A percentile compares a stretch with the other conserved stretches of the same genome.
phyloP scores from a whole-genome alignment of 345 rosid species.

The Ailanthus altissimus region DNA sequence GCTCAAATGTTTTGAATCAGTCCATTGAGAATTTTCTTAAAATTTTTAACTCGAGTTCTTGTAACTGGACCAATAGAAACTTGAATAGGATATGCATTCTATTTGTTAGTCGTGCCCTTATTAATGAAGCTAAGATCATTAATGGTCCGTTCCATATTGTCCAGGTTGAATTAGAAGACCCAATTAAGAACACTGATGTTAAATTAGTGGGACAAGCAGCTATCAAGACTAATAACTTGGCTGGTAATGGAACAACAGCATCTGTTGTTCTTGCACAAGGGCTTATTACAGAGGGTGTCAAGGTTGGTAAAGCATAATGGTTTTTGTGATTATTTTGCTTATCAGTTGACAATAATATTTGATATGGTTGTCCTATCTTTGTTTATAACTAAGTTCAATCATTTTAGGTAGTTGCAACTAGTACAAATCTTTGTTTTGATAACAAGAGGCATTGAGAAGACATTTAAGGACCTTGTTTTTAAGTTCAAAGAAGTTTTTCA shows the following conservation, averaged over 20 bases:
- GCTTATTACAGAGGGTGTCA: conserved; percentile 92
- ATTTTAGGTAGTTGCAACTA: conserved; percentile 92
- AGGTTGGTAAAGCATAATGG: conserved; percentile 47
- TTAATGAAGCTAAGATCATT: not conserved
- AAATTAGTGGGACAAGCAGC: conserved; percentile 98
- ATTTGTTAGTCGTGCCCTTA: too few species aligned
- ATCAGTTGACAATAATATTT: not conserved
- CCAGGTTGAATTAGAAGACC: conserved; percentile 96
- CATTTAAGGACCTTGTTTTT: conserved; percentile 72
- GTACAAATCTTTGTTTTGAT: conserved; percentile 97
- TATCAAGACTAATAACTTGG: conserved; percentile 95
- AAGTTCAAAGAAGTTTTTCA: conserved; percentile 84
- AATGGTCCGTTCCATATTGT: not conserved
- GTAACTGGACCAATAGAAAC: too few species aligned
- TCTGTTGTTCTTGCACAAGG: conserved; percentile 99
- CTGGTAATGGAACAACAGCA: conserved; percentile 97
- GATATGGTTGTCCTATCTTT: not conserved
- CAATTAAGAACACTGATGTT: conserved; percentile 97
- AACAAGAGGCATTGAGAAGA: conserved; percentile 96
- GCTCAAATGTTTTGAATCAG: too few species aligned
- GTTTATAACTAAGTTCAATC: not conserved
- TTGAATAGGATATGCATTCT: too few species aligned
- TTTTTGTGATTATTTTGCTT: not conserved
- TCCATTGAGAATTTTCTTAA: too few species aligned
- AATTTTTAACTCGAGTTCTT: too few species aligned